Conservation (phyloP, 768 basidiomycete species). For the Boletellus emodensis region DNA sequence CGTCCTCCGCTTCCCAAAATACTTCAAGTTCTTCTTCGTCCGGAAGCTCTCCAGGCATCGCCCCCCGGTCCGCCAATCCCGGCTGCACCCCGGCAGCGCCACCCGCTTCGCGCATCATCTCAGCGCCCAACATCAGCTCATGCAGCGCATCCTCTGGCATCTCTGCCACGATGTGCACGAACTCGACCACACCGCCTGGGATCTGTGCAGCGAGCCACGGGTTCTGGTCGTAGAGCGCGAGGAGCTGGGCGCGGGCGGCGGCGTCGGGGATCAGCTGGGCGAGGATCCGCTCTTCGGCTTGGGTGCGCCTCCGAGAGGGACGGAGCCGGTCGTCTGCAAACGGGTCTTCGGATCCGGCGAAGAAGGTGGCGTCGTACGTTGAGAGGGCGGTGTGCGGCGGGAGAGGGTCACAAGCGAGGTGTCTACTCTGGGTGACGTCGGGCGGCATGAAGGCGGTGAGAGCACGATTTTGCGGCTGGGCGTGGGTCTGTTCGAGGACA, state of each 20-base stretch:
- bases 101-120: slow-evolving; percentile 34
- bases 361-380: slow-evolving; percentile 71
- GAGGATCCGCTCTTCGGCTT: slow-evolving; percentile 47
- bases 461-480: slow-evolving; percentile 34
- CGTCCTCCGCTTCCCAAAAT: slow-evolving; percentile 23
- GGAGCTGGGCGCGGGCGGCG: slow-evolving; percentile 52
- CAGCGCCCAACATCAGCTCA: slow-evolving; percentile 51
- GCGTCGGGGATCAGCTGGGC: slow-evolving; percentile 57
- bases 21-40: slow-evolving; percentile 30
- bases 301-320: slow-evolving; percentile 37
- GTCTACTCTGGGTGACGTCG: slow-evolving; percentile 45
- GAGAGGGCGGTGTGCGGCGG: slow-evolving; percentile 64
- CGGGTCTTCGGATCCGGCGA: slow-evolving; percentile 57
- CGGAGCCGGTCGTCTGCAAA: slow-evolving; percentile 28
- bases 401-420: slow-evolving; percentile 80
- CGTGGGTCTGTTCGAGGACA: slow-evolving; percentile 62
- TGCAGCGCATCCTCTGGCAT: slow-evolving; percentile 57
- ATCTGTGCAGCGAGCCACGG: slow-evolving; percentile 53
- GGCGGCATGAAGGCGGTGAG: slow-evolving; percentile 72
- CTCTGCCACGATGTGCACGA: slow-evolving; percentile 53
- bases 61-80: slow-evolving; percentile 21
- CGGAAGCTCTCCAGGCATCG: slow-evolving; percentile 47
- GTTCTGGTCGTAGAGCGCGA: slow-evolving; percentile 58
- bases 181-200: slow-evolving; percentile 63
- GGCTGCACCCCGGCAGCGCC: slow-evolving; percentile 24